These are phyloP conservation scores for Drechmeria coniospora DNA, from an alignment of 2,329 filamentous ascomycete species.

Conservation along the genomic window DNA sequence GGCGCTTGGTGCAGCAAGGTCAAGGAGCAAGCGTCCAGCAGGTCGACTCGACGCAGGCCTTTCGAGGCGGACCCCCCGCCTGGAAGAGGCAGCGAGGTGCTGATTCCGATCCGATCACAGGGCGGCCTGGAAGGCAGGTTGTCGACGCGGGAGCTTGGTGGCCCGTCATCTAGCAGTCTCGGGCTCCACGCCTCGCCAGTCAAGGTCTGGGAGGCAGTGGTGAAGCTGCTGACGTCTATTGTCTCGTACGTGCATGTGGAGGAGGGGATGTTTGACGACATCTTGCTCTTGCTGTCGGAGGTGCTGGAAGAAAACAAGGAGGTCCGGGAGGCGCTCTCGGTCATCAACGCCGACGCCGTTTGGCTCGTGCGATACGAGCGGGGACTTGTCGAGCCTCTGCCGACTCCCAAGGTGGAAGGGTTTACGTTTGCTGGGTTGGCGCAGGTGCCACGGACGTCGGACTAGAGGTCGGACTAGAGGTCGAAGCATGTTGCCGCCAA, in stretches of 20 bases:
- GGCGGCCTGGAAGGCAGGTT: slow-evolving; percentile 8
- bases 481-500: too few relatives aligned
- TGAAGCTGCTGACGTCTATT: slow-evolving; percentile 44
- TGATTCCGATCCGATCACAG: slow-evolving; percentile 17
- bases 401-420: slow-evolving; percentile 27
- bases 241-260: slow-evolving; percentile 47
- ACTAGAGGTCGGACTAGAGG: slow-evolving; percentile 1
- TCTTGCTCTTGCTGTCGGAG: slow-evolving; percentile 45
- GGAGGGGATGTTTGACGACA: slow-evolving; percentile 56
- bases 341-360: slow-evolving; percentile 57
- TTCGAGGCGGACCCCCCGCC: not conserved
- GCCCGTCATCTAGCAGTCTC: slow-evolving; percentile 20
- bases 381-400: slow-evolving; percentile 21
- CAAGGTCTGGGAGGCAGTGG: slow-evolving; percentile 48
- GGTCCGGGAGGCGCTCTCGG: slow-evolving; percentile 43
- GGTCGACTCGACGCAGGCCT: slow-evolving; percentile 3
- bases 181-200: slow-evolving; percentile 45
- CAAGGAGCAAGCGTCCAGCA: slow-evolving; percentile 22
- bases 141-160: slow-evolving; percentile 2
- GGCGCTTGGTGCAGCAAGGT: slow-evolving; percentile 30
- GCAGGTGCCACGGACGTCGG: slow-evolving; percentile 4
- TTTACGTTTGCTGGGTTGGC: slow-evolving; percentile 20
- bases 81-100: slow-evolving; percentile 5
- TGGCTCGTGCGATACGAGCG: slow-evolving; percentile 49
- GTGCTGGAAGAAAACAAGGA: slow-evolving; percentile 27